phyloP scores from a whole-genome alignment of 331 rosid genomes.

The Malus hybrid region DNA sequence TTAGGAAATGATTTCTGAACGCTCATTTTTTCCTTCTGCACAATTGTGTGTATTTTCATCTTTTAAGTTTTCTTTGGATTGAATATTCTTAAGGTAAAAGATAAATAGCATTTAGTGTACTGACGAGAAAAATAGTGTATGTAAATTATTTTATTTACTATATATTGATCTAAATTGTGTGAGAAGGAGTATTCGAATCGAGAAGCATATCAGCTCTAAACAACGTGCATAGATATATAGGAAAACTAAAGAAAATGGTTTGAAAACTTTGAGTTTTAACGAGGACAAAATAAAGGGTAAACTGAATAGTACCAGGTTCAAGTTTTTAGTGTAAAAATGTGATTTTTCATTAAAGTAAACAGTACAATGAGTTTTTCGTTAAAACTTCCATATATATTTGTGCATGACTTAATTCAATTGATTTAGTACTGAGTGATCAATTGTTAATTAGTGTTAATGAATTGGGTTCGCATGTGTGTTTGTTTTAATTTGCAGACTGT shows the following conservation, averaged over 20 bases:
- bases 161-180: background rate
- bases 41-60: no score
- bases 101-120: no score
- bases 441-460: background rate
- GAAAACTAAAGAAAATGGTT: no score
- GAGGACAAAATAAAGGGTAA: no score
- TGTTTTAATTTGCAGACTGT: slow-evolving; percentile 37
- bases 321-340: no score
- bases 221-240: background rate
- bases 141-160: no score
- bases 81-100: no score
- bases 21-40: no score
- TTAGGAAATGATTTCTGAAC: background rate
- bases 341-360: no score
- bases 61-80: no score
- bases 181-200: background rate
- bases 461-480: background rate
- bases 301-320: background rate
- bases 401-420: background rate
- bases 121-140: no score
- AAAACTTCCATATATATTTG: background rate
- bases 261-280: no score
- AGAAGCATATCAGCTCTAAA: background rate
- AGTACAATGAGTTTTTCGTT: slow-evolving; percentile 20
- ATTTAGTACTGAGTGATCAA: background rate